These are phyloP conservation scores for Zizania latifolia DNA, from an alignment of 176 grass and related monocot species.

Conservation along the genomic window DNA sequence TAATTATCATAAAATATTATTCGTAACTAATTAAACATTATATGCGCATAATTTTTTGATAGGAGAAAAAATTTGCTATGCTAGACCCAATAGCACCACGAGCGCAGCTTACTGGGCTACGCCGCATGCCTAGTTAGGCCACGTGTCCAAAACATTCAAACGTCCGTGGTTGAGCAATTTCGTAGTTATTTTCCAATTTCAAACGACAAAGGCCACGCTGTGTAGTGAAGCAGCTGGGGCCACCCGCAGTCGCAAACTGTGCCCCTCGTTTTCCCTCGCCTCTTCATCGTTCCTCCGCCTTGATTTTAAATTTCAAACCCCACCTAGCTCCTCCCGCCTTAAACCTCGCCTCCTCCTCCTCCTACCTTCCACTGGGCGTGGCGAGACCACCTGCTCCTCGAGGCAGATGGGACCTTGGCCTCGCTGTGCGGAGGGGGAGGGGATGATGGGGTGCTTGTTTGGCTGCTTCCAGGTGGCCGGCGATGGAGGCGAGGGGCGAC, in stretches of 20 bases:
- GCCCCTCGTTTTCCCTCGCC: no score
- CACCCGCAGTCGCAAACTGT: not conserved
- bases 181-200: constrained; percentile 1
- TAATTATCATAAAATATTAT: no score
- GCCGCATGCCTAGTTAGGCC: no score
- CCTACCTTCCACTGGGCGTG: constrained; percentile 22
- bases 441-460: constrained; percentile 67
- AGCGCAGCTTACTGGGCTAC: no score
- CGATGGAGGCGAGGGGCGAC: constrained; percentile 21
- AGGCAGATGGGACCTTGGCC: not conserved
- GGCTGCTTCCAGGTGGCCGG: constrained; percentile 57
- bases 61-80: no score
- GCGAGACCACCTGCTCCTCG: not conserved
- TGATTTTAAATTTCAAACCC: constrained; percentile 99
- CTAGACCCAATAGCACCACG: no score
- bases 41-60: no score
- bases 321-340: constrained; percentile 19
- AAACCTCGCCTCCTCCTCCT: constrained; percentile 38
- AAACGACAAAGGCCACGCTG: not conserved
- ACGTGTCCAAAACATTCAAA: no score
- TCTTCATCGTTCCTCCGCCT: not conserved
- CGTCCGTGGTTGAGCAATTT: no score
- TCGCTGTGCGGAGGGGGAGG: not conserved
- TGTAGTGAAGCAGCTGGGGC: no score
- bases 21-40: no score